Evolutionary conservation across 257 asterid species (phyloP), one percentile per base, ranked within the genome.

Genomic region (Phtheirospermum japonicum): DNA sequence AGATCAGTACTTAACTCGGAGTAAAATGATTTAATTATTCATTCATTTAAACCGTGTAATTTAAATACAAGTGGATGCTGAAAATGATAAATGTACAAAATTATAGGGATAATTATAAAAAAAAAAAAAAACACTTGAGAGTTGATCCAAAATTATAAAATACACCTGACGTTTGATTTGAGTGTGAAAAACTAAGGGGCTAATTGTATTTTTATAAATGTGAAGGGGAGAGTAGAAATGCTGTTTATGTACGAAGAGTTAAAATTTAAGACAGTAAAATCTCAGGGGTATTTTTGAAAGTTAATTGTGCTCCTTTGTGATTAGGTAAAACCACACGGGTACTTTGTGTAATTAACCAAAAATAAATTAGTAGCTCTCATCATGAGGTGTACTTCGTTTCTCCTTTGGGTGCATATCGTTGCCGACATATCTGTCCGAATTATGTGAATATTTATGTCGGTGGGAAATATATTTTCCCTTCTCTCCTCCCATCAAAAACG

Each of bases 401-500:
- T 89, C 99, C 76, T 87, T 93, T 3, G 97, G 99, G 69, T 89
- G 94, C 92, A 85, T 82, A 61, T 89, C 91, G 46, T 87, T 95
- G 20, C 97, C 99, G 0, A 96, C 83, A 70, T 93, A 93, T 81
- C 97, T 78, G 75, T 93, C 99, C 50, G 99, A 93, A 72, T 93
- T 89, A 58, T 82, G 87, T 7, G 97, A 93, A 63, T 93, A 93
- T 67, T 93, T 93, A 70, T 1, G 99, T 93, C 14, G 98, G 98
- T 33, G 98, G 98, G 70, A 92, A 92, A 68, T 92, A 92, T 70
- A 92, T 88, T 76, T 85, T 89, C 73, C 99, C 99, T 79, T 93
- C 99, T 73, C 53, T 93, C 99, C 99, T 89, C 37, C 94, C 94
- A 12, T 82, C 95, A 73, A 93, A 93, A 51, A 93, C 99, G 20